These are phyloP conservation scores for Ceratocystis cacaofunesta DNA, from an alignment of 2,329 filamentous ascomycete species.

Conservation along the genomic window DNA sequence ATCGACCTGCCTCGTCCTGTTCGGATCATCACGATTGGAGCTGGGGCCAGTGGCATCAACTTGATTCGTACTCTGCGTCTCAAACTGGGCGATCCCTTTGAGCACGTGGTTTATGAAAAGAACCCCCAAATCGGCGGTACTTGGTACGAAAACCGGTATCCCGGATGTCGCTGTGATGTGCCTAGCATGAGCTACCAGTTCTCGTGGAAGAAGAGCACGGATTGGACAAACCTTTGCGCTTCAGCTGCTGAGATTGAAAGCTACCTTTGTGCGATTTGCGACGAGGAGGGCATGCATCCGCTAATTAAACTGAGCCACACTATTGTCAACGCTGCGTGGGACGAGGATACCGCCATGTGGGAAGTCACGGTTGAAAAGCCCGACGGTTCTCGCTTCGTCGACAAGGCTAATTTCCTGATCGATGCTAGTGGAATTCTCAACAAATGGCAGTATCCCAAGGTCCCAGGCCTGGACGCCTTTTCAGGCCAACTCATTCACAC, in stretches of 20 bases:
- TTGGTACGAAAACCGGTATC: conserved; percentile 45
- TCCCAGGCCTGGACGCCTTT: conserved; percentile 32
- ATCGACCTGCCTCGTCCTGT: conserved; percentile 17
- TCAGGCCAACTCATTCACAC: conserved; percentile 37
- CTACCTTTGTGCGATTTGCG: conserved; percentile 35
- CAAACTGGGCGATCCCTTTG: conserved; percentile 28
- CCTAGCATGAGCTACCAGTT: conserved; percentile 49
- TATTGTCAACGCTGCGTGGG: conserved; percentile 32
- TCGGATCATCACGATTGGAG: conserved; percentile 23
- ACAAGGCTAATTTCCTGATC: conserved; percentile 34
- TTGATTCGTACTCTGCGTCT: conserved; percentile 30
- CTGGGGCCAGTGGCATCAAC: conserved; percentile 23
- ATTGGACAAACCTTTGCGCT: conserved; percentile 44
- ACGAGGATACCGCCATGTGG: conserved; percentile 31
- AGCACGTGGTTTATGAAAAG: conserved; percentile 40
- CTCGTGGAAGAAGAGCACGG: conserved; percentile 43
- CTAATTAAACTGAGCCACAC: conserved; percentile 31
- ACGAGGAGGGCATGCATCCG: conserved; percentile 33
- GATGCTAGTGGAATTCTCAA: conserved; percentile 39
- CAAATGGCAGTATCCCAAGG: conserved; percentile 40
- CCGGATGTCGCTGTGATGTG: conserved; percentile 41
- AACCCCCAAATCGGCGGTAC: conserved; percentile 41
- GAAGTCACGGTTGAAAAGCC: conserved; percentile 26
- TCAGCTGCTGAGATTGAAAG: conserved; percentile 38
- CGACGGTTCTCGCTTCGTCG: conserved; percentile 28